Base-by-base conservation (phyloP, 2,329 filamentous ascomycete genomes). In the Aspergillus aculeatus region DNA sequence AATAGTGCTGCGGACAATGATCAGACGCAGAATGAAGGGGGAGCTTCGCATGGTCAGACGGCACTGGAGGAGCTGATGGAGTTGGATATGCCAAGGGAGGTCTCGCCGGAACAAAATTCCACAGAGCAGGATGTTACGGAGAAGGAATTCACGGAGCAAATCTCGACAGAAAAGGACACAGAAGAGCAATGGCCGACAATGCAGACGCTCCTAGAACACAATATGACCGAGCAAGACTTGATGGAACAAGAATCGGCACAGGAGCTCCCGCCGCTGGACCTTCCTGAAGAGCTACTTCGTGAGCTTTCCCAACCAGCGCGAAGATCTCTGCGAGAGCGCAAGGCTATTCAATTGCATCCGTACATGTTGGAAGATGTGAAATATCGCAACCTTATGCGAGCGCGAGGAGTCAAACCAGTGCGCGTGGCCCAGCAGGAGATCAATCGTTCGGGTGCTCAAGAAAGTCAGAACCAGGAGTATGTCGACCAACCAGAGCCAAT, bases 331-430 rank as follows among this genome's bases (percentile, higher is more conserved):
- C 72, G 80, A 54, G 72, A 78, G 57, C 75, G 80, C 44, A 80
- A 80, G 63, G 75, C 78, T 7, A 81, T 81, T 52, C 80, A 82
- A 57, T 61, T 81, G 29, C 78, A 82, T 62, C 80, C 80, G 2
- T 82, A 82, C 58, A 66, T 76, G 0, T 64, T 81, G 16, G 80
- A 82, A 62, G 71, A 76, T 60, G 78, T 78, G 7, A 75, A 74
- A 57, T 82, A 82, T 62, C 71, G 73, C 49, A 71, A 64, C 35
- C 73, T 73, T 47, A 71, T 80, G 66, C 76, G 72, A 55, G 72
- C 71, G 41, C 65, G 78, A 53, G 80, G 80, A 2, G 50, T 81
- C 9, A 76, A 73, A 54, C 79, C 80, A 12, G 67, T 82, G 14
- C 76, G 73, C 19, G 68, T 76, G 35, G 54, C 66, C 62, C 57